phyloP scores from a whole-genome alignment of 805 yeast species.

The Peterozyma toletana region DNA sequence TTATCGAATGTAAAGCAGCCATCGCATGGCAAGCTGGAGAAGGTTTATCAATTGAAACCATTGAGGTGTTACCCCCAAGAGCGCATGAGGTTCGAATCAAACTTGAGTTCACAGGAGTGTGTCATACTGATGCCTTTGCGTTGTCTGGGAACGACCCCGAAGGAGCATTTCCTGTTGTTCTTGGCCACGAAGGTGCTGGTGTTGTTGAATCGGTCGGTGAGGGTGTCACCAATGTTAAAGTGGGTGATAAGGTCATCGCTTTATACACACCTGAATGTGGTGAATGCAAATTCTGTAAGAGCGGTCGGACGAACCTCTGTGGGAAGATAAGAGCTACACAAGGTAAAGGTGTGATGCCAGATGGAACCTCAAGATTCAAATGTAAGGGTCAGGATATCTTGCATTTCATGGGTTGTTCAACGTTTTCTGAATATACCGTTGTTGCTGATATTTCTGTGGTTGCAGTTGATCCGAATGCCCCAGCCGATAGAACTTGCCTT shows the following conservation, averaged over 20 bases:
- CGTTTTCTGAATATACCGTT: constrained; percentile 95
- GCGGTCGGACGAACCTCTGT: constrained; percentile 96
- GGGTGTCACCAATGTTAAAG: constrained; percentile 83
- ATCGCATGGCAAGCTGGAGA: constrained; percentile 95
- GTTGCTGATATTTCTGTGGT: constrained; percentile 97
- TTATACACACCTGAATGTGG: constrained; percentile 95
- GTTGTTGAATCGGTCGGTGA: constrained; percentile 92
- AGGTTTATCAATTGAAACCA: constrained; percentile 67
- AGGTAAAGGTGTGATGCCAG: constrained; percentile 98
- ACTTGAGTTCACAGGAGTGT: constrained; percentile 83
- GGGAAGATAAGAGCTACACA: constrained; percentile 95
- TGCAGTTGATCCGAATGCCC: constrained; percentile 82
- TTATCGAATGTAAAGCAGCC: constrained; percentile 89
- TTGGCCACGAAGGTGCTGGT: constrained; percentile 99
- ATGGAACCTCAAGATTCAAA: constrained; percentile 88
- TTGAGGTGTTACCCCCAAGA: constrained; percentile 89
- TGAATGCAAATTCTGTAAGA: constrained; percentile 89
- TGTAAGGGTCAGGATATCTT: constrained; percentile 77
- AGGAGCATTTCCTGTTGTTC: constrained; percentile 86
- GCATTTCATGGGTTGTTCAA: constrained; percentile 98
- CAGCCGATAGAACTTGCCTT: constrained; percentile 80
- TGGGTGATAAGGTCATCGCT: constrained; percentile 90
- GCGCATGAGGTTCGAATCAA: constrained; percentile 97
- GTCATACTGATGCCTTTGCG: constrained; percentile 98
- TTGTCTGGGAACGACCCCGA: constrained; percentile 93